Conservation (phyloP, 148 eudicot species). For the Chenopodium album region DNA sequence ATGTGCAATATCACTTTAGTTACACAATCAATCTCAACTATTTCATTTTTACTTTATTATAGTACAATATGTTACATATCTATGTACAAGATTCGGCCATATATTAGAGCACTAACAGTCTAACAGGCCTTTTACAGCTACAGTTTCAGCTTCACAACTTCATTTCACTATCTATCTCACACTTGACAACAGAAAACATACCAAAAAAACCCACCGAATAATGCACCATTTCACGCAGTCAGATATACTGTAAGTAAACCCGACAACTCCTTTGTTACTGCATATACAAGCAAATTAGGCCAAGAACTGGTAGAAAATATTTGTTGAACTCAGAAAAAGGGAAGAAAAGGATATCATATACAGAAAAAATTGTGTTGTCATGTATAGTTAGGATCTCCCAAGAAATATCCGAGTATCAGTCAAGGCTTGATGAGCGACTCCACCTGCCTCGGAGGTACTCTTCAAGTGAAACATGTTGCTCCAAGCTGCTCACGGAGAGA, state of each 20-base stretch:
- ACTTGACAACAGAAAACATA: constrained; percentile 8
- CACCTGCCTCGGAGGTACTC: constrained; percentile 86
- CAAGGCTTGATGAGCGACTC: constrained; percentile 90
- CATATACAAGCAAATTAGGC: background rate
- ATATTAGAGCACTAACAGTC: background rate
- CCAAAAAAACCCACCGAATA: constrained; percentile 8
- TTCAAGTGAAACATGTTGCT: constrained; percentile 69
- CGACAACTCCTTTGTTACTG: background rate
- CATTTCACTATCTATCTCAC: constrained; percentile 1
- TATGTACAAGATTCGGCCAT: constrained; percentile 3
- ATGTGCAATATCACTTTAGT: too few relatives aligned
- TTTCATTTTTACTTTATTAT: background rate
- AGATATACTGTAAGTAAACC: background rate
- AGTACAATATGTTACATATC: background rate
- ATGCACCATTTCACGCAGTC: background rate
- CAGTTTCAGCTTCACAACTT: background rate
- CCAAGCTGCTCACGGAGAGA: constrained; percentile 70
- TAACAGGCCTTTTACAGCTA: background rate
- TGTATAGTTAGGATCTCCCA: constrained; percentile 5
- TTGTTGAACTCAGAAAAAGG: background rate
- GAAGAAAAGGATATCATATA: constrained; percentile 11
- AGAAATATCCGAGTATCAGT: constrained; percentile 26
- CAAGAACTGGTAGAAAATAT: background rate
- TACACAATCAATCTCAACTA: background rate
- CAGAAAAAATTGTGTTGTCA: constrained; percentile 16